Evolutionary conservation across 768 basidiomycete genomes (phyloP).

Genomic region (Saitozyma sp.): DNA sequence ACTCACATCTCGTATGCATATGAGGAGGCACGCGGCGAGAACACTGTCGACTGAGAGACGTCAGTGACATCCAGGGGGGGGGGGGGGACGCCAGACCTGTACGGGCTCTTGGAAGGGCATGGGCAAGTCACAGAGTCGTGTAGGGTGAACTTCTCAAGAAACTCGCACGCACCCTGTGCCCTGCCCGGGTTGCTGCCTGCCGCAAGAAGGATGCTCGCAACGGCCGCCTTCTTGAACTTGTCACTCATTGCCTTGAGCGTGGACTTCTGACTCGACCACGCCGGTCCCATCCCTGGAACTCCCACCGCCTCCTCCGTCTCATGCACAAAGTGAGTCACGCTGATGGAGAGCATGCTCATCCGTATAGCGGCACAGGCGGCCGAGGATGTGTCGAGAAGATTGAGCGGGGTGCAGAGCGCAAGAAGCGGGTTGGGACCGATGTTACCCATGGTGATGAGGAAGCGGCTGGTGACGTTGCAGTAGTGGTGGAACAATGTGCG

Average conservation of each 20-base stretch:
- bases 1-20: conserved; percentile 40
- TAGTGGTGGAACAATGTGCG: conserved; percentile 38
- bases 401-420: conserved; percentile 31
- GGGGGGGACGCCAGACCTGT: too few relatives aligned
- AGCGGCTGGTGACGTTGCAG: conserved; percentile 25
- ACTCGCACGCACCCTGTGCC: too few relatives aligned
- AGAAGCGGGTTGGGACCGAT: conserved; percentile 40
- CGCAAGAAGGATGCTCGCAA: conserved; percentile 28
- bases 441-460: conserved; percentile 40
- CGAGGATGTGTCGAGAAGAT: conserved; percentile 33
- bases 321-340: conserved; percentile 31
- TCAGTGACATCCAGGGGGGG: neutral
- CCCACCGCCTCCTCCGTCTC: conserved; percentile 20
- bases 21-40: conserved; percentile 33
- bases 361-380: conserved; percentile 37
- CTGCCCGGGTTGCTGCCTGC: conserved; percentile 1
- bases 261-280: conserved; percentile 17
- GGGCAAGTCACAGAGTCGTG: too few relatives aligned
- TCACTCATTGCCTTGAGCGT: conserved; percentile 27
- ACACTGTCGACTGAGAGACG: conserved; percentile 27
- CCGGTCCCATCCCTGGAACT: conserved; percentile 1
- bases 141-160: too few relatives aligned
- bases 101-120: too few relatives aligned
- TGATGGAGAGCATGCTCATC: conserved; percentile 40
- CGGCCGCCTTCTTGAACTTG: conserved; percentile 33